Conservation (phyloP, 2,329 filamentous ascomycete genomes). For the Pezicula neosporulosa region DNA sequence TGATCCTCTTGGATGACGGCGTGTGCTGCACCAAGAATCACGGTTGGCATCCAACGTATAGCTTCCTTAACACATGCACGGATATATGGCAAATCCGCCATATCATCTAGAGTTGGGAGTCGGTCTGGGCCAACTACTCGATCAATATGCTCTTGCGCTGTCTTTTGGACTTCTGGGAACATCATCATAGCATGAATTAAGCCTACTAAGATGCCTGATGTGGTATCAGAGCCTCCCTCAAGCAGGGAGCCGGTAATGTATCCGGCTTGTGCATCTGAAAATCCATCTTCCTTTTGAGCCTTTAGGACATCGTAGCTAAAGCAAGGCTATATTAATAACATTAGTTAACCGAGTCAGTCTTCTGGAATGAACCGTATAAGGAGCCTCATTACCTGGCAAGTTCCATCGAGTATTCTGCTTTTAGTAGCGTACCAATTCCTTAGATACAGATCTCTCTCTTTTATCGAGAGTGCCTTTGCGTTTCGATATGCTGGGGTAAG, state of each 20-base stretch:
- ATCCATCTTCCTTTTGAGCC: background rate
- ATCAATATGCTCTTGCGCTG: constrained; percentile 38
- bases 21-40: constrained; percentile 31
- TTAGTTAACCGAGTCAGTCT: too few species aligned
- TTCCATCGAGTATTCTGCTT: constrained; percentile 14
- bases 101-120: constrained; percentile 34
- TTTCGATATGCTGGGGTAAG: constrained; percentile 34
- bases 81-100: constrained; percentile 36
- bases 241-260: constrained; percentile 19
- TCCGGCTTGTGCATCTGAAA: constrained; percentile 8
- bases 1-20: constrained; percentile 37
- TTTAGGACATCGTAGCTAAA: constrained; percentile 1
- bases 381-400: background rate
- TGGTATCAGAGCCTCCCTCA: constrained; percentile 36
- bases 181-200: constrained; percentile 35
- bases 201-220: constrained; percentile 29
- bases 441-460: constrained; percentile 38
- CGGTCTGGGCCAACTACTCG: constrained; percentile 32
- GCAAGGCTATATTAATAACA: background rate
- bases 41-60: constrained; percentile 21
- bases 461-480: constrained; percentile 37
- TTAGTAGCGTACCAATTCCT: constrained; percentile 39
- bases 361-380: background rate
- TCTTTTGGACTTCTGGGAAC: constrained; percentile 38
- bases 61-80: constrained; percentile 38